These are phyloP conservation scores for Hericium rajendrae DNA, from an alignment of 768 basidiomycete species.

Conservation along the genomic window DNA sequence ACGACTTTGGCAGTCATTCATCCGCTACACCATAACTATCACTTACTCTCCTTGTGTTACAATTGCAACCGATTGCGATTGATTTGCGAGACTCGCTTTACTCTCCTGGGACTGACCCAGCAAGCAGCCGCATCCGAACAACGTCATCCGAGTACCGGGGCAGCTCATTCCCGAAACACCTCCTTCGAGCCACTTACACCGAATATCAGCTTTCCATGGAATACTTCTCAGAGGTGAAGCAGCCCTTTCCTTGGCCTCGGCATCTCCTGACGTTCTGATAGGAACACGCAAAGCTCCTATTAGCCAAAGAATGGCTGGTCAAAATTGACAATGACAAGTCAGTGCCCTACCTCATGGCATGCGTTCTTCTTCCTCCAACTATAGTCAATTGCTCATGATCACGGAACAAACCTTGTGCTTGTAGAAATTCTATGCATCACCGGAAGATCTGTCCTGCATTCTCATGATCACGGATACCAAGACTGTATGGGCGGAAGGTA, in stretches of 20 bases:
- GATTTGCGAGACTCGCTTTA: too few relatives aligned
- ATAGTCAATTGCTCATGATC: not conserved
- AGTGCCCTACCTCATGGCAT: constrained; percentile 63
- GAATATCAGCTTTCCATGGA: constrained; percentile 29
- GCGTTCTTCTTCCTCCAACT: constrained; percentile 20
- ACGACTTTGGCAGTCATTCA: too few relatives aligned
- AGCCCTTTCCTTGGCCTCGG: not conserved
- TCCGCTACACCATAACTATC: too few relatives aligned
- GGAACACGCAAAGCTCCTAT: constrained; percentile 47
- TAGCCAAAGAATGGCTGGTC: constrained; percentile 66
- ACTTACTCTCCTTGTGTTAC: too few relatives aligned
- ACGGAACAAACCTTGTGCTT: not conserved
- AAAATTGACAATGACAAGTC: constrained; percentile 52
- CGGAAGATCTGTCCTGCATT: constrained; percentile 46
- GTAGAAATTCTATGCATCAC: constrained; percentile 53
- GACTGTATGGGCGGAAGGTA: constrained; percentile 69
- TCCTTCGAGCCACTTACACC: not conserved
- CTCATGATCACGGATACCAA: constrained; percentile 69
- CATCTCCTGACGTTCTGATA: constrained; percentile 18
- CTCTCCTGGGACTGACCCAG: too few relatives aligned
- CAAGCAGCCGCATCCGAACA: too few relatives aligned
- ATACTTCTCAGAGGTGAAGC: constrained; percentile 36
- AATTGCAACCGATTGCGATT: too few relatives aligned
- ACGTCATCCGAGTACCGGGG: too few relatives aligned
- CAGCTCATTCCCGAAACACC: too few relatives aligned